These are phyloP conservation scores for Lactarius pseudohatsudake DNA, from an alignment of 768 basidiomycete genomes.

Conservation along the genomic window DNA sequence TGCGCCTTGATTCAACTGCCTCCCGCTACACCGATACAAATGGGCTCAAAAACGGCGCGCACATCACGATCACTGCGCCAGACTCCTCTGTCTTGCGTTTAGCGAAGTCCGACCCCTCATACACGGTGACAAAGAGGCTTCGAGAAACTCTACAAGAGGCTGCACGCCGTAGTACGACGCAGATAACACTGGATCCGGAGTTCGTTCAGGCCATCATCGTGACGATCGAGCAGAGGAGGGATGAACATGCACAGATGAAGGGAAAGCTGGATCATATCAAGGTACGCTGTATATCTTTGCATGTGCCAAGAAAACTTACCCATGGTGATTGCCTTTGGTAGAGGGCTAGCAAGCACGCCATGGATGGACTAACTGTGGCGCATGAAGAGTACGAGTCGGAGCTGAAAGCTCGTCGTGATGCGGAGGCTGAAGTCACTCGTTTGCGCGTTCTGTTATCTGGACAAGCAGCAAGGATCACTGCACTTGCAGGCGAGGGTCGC, in stretches of 20 bases:
- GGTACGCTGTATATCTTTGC: slow-evolving; percentile 47
- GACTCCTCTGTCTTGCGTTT: slow-evolving; percentile 35
- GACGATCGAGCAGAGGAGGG: slow-evolving; percentile 62
- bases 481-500: slow-evolving; percentile 77
- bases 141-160: slow-evolving; percentile 64
- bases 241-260: slow-evolving; percentile 64
- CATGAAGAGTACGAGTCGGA: slow-evolving; percentile 95
- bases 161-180: slow-evolving; percentile 54
- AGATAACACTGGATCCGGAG: slow-evolving; percentile 68
- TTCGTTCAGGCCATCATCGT: slow-evolving; percentile 70
- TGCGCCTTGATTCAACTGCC: slow-evolving; percentile 34
- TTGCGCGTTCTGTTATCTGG: slow-evolving; percentile 84
- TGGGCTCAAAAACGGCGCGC: slow-evolving; percentile 33
- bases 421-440: slow-evolving; percentile 88
- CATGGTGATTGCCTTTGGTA: slow-evolving; percentile 36
- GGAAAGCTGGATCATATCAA: slow-evolving; percentile 82
- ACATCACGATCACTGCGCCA: slow-evolving; percentile 49
- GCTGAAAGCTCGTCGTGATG: slow-evolving; percentile 81
- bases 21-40: slow-evolving; percentile 29
- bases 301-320: slow-evolving; percentile 2
- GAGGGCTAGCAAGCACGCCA: slow-evolving; percentile 90
- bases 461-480: slow-evolving; percentile 82
- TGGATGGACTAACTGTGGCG: slow-evolving; percentile 89
- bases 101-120: slow-evolving; percentile 41
- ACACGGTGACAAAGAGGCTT: slow-evolving; percentile 50